Evolutionary conservation across 1,284 basidiomycete genomes (phyloP), one percentile per base, ranked within the genome.

Genomic region (Ganoderma resinaceum): DNA sequence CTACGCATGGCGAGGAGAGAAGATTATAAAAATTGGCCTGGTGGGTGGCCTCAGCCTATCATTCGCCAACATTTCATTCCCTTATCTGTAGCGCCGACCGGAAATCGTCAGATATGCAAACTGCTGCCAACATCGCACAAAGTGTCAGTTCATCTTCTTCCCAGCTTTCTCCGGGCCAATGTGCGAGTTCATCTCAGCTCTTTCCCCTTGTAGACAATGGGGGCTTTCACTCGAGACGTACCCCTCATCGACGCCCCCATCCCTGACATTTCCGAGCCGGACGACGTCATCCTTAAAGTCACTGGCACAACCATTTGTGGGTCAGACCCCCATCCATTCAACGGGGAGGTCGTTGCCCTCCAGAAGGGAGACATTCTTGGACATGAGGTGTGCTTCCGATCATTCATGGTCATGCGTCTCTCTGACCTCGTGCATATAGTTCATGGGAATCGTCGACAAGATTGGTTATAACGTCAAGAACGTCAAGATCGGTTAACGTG

Each of bases 361-460:
- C 86, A 91, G 77, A 86, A 88, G 73, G 91, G 91, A 7, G 92
- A 94, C 77, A 92, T 95, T 62, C 80, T 94, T 0, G 92, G 92
- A 0, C 92, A 94, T 76, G 92, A 90, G 78, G 86, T 87, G 61
- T 65, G 79, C 72, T 16, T 20, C 8, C 26, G 18, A 52, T 23
- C 55, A 31, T 2, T n/a, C 31, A 11, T 18, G 16, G 16, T 42
- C 18, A 16, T 3, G 14, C n/a, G 40, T 62, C 42, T 61, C 29
- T 59, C 29, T 58, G 52, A 31, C 65, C 18, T 20, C 18, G 20
- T 7, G n/a, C 63, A 2, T 20, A 23, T 70, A 91, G 85, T 91
- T 91, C 77, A 91, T 91, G 90, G 91, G 90, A 9, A 79, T 87
- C 57, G 86, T 93, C 33, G 89, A 91, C 72, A 84, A 85, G 57